Conservation (phyloP, 2,329 filamentous ascomycete species). For the Colletotrichum sp. region DNA sequence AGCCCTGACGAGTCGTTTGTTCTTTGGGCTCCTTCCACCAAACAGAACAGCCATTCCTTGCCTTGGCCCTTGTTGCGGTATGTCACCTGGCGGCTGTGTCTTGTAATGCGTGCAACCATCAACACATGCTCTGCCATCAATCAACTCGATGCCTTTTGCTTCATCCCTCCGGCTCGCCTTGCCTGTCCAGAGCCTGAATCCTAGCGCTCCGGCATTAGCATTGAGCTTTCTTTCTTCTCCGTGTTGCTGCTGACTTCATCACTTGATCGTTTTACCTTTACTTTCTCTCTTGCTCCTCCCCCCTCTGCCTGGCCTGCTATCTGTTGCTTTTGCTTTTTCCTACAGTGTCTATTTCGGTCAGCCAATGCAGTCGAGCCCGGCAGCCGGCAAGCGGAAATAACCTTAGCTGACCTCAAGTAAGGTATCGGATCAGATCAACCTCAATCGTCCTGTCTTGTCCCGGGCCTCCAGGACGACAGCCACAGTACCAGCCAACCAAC, state of each 20-base stretch:
- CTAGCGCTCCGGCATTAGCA: too few relatives aligned
- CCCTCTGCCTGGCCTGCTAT: background rate
- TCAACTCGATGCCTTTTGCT: background rate
- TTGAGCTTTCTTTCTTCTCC: background rate
- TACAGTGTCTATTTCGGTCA: background rate
- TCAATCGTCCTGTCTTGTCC: background rate
- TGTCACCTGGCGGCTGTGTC: conserved; percentile 12
- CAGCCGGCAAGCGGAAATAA: conserved; percentile 13
- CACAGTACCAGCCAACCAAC: background rate
- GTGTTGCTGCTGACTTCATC: background rate
- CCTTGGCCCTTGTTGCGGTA: background rate
- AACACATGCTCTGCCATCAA: background rate
- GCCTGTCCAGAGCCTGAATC: background rate
- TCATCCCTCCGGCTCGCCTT: background rate
- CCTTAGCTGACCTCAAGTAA: conserved; percentile 4
- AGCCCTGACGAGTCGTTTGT: background rate
- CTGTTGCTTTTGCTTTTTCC: background rate
- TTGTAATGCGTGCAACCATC: background rate
- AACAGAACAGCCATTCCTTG: background rate
- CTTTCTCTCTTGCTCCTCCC: background rate
- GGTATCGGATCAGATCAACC: conserved; percentile 1
- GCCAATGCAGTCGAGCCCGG: background rate
- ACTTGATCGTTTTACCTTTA: background rate
- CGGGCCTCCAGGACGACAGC: background rate
- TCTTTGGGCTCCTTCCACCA: background rate